Evolutionary conservation across 108 stramenopile species (phyloP), one percentile per base, ranked within the genome.

Genomic region (Parietichytrium sp.): DNA sequence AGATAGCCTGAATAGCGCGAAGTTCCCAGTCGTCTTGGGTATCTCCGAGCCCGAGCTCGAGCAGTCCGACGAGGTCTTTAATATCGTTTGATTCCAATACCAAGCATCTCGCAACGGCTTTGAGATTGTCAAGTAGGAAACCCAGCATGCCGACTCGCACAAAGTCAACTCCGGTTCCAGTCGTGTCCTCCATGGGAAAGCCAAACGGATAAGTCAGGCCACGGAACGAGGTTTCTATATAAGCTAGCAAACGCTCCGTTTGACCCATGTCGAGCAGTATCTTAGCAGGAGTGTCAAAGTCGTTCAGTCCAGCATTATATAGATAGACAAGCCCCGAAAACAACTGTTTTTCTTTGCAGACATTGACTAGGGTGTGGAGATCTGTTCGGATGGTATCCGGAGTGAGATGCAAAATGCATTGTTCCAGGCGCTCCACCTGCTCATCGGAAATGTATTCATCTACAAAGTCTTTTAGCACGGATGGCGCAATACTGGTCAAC

Each of bases 341-440:
- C 38, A 72, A 3, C 10, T 42, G 38, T n/a, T 72, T 72, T 6
- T 33, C 42, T 42, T 72, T 72, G 42, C 61, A 72, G 8, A 72
- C 61, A 25, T 6, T 25, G 8, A 72, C 61, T 25, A 72, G 20
- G 42, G 61, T 72, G 20, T 72, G 61, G 13, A 72, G 61, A 27
- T 72, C 61, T 6, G 61, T 72, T 8, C 61, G 61, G 45, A 72
- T 72, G 1, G 61, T 72, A 25, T 72, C 61, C 23, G 61, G 61
- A 33, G 61, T 72, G 42, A 72, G 61, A 72, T 72, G 61, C 8
- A 72, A 25, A 20, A 72, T 72, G 61, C 61, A 72, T 27, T 72
- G 61, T 20, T 72, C 61, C 20, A 72, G 42, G 13, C 61, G 61
- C 4, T 72, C 61, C 6, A 42, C 61, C 33, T 72, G 61, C 2